Conservation (phyloP, 257 asterid genomes). For the Fraxinus quadrangulata region DNA sequence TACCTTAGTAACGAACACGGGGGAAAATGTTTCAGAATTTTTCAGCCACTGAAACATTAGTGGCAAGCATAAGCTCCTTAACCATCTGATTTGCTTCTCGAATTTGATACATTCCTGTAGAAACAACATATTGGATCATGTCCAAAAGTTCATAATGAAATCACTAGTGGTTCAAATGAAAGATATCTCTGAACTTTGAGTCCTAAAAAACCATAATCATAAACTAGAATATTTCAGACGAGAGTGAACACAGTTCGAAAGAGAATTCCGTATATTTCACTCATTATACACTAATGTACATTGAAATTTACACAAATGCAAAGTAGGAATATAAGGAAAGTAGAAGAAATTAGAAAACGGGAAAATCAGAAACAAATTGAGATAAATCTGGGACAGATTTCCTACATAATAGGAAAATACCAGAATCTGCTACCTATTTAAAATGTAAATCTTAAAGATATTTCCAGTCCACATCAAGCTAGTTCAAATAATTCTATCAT, state of each 20-base stretch:
- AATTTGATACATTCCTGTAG: constrained; percentile 96
- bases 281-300: neutral
- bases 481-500: too few relatives aligned
- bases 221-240: neutral
- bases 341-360: neutral
- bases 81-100: constrained; percentile 99
- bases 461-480: too few relatives aligned
- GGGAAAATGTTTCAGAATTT: constrained; percentile 86
- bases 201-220: neutral
- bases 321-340: neutral
- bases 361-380: neutral
- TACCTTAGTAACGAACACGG: constrained; percentile 76
- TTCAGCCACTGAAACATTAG: constrained; percentile 92
- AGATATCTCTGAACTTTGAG: constrained; percentile 1
- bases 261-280: neutral
- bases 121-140: constrained; percentile 15
- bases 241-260: neutral
- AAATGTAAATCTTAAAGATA: too few relatives aligned
- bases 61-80: constrained; percentile 99
- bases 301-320: neutral
- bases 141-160: constrained; percentile 15
- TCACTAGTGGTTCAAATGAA: neutral
- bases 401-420: neutral
- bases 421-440: neutral
- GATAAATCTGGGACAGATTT: neutral